These are phyloP conservation scores for Thalassiosira mediterranea DNA, from an alignment of 352 stramenopile genomes.

Conservation along the genomic window DNA sequence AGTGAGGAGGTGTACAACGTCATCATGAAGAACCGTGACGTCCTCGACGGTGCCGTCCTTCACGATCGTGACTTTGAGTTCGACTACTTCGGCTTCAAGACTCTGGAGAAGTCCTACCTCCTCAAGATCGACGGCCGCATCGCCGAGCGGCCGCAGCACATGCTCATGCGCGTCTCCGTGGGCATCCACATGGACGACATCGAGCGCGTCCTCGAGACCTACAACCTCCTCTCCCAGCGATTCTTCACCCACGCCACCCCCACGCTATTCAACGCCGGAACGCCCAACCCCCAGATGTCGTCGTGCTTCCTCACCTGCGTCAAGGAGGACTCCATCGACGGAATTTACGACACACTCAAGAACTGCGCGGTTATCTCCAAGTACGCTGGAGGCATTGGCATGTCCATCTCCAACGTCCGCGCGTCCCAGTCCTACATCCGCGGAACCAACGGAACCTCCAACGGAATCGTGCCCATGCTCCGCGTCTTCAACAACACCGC, in stretches of 20 bases:
- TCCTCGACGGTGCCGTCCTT: slow-evolving; percentile 95
- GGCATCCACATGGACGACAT: slow-evolving; percentile 98
- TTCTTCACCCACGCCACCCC: slow-evolving; percentile 97
- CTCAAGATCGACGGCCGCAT: slow-evolving; percentile 95
- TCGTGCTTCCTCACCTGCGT: slow-evolving; percentile 98
- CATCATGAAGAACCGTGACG: slow-evolving; percentile 92
- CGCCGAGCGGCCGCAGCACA: slow-evolving; percentile 97
- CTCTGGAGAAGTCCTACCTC: slow-evolving; percentile 96
- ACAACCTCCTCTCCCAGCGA: slow-evolving; percentile 95
- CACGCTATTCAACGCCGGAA: slow-evolving; percentile 99
- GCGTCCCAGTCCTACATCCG: slow-evolving; percentile 97
- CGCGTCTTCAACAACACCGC: slow-evolving; percentile 99
- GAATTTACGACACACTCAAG: slow-evolving; percentile 99
- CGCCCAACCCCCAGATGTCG: slow-evolving; percentile 95
- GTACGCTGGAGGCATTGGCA: slow-evolving; percentile 97
- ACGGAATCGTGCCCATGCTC: slow-evolving; percentile 99
- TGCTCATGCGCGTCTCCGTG: slow-evolving; percentile 96
- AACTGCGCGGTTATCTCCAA: slow-evolving; percentile 99
- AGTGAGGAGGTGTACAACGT: slow-evolving; percentile 94
- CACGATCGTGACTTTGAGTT: slow-evolving; percentile 99
- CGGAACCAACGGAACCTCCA: slow-evolving; percentile 97
- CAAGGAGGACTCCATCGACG: slow-evolving; percentile 99
- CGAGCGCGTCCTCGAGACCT: slow-evolving; percentile 93
- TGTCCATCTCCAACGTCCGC: slow-evolving; percentile 98
- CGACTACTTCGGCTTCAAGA: slow-evolving; percentile 99